phyloP scores from a whole-genome alignment of 768 basidiomycete genomes.

The Gymnopilus junonius region DNA sequence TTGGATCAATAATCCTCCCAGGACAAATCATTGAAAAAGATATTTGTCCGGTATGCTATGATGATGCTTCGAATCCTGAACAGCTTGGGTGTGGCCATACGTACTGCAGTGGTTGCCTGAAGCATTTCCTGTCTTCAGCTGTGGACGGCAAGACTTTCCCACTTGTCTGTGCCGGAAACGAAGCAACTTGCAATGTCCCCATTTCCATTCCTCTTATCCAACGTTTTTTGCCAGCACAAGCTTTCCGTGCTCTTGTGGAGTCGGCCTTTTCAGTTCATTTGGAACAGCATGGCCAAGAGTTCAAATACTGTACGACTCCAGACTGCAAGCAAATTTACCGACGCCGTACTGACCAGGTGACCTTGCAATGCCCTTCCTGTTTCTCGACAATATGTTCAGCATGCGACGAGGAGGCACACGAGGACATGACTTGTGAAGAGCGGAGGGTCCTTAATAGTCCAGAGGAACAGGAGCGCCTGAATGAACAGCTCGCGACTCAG shows the following conservation, averaged over 20 bases:
- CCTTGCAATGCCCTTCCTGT: constrained; percentile 57
- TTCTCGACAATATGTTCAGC: constrained; percentile 49
- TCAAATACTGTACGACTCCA: constrained; percentile 72
- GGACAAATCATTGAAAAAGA: constrained; percentile 12
- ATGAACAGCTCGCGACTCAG: constrained; percentile 40
- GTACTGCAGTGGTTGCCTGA: constrained; percentile 54
- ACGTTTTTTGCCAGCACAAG: constrained; percentile 49
- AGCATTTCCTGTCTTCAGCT: constrained; percentile 49
- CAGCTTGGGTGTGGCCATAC: constrained; percentile 50
- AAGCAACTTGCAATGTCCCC: constrained; percentile 53
- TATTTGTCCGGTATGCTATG: constrained; percentile 61
- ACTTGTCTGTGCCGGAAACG: constrained; percentile 64
- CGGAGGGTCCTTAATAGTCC: constrained; percentile 35
- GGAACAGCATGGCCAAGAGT: constrained; percentile 56
- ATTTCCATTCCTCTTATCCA: constrained; percentile 59
- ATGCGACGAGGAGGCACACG: constrained; percentile 54
- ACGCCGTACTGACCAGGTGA: constrained; percentile 23
- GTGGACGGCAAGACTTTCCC: constrained; percentile 55
- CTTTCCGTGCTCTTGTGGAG: constrained; percentile 58
- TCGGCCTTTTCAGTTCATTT: constrained; percentile 60
- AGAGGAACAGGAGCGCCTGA: constrained; percentile 45
- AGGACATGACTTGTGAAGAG: constrained; percentile 54
- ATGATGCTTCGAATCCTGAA: constrained; percentile 44
- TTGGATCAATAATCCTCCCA: constrained; percentile 1
- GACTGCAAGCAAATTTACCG: constrained; percentile 74